phyloP scores from a whole-genome alignment of 2,329 filamentous ascomycete genomes.

The Stemphylium lycopersici region DNA sequence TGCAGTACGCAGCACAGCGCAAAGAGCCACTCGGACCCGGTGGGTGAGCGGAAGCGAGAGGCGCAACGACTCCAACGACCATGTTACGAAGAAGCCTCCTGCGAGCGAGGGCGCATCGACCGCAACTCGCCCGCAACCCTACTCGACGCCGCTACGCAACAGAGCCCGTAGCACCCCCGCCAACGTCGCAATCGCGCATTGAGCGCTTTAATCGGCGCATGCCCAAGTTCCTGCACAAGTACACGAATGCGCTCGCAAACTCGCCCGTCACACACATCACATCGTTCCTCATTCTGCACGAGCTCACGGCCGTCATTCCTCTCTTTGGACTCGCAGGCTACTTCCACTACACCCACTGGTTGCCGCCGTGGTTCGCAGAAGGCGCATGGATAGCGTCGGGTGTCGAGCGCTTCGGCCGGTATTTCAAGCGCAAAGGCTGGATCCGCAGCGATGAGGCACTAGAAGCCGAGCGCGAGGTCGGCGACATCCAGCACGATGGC shows the following conservation, averaged over 20 bases:
- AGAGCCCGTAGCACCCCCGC: conserved; percentile 17
- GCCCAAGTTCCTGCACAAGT: conserved; percentile 70
- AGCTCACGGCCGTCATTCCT: conserved; percentile 74
- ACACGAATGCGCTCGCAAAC: conserved; percentile 71
- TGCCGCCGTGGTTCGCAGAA: conserved; percentile 65
- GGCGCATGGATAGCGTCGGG: conserved; percentile 64
- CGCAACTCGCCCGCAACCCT: conserved; percentile 9
- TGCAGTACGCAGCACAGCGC: background rate
- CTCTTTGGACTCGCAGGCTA: conserved; percentile 60
- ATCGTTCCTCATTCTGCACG: conserved; percentile 88
- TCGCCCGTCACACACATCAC: conserved; percentile 83
- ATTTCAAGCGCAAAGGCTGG: conserved; percentile 81
- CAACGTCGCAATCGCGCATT: conserved; percentile 39
- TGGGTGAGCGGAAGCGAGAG: conserved; percentile 12
- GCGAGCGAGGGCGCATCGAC: background rate
- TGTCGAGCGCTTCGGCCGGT: conserved; percentile 75
- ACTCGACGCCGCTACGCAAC: conserved; percentile 25
- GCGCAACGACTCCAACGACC: background rate
- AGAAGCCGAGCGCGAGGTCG: conserved; percentile 50
- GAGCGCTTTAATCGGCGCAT: conserved; percentile 49
- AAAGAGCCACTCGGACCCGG: background rate
- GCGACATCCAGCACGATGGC: conserved; percentile 10
- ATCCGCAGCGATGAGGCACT: conserved; percentile 62
- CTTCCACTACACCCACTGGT: conserved; percentile 71
- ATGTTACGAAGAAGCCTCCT: conserved; percentile 22